Conservation (phyloP, 1,284 basidiomycete genomes). For the Trametes versicolor region DNA sequence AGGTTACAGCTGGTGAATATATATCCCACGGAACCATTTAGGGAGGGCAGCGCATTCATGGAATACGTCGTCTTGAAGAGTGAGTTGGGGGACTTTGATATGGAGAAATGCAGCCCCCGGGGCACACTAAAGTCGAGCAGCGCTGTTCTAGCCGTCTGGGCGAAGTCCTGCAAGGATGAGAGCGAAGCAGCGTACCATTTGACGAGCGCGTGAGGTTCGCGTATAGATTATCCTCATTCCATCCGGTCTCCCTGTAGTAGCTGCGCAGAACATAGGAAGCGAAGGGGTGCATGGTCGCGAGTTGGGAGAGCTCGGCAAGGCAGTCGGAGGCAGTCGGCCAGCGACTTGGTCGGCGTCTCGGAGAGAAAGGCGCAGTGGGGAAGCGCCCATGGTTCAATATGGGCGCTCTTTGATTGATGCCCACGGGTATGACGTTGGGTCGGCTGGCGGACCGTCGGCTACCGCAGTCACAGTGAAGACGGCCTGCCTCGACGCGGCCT, state of each 20-base stretch:
- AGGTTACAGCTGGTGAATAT: conserved; percentile 90
- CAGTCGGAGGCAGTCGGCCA: conserved; percentile 25
- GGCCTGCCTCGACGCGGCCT: neutral
- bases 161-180: conserved; percentile 27
- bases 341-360: conserved; percentile 22
- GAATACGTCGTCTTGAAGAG: conserved; percentile 93
- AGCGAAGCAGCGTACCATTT: conserved; percentile 65
- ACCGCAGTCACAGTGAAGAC: neutral
- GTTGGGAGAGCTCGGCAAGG: neutral
- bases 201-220: conserved; percentile 91
- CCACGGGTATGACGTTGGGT: neutral
- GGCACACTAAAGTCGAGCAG: conserved; percentile 89
- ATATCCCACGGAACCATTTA: conserved; percentile 94
- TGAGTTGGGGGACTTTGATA: conserved; percentile 91
- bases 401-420: conserved; percentile 16
- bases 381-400: conserved; percentile 14
- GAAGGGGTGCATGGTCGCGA: conserved; percentile 76
- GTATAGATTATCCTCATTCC: conserved; percentile 97
- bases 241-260: conserved; percentile 92
- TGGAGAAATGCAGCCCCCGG: conserved; percentile 79
- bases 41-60: conserved; percentile 90
- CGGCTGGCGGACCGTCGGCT: neutral
- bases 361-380: conserved; percentile 1
- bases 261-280: conserved; percentile 88
- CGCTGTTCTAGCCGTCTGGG: conserved; percentile 54